These are phyloP conservation scores for Pouteria campechiana DNA, from an alignment of 179 eudicot species.

Conservation along the genomic window DNA sequence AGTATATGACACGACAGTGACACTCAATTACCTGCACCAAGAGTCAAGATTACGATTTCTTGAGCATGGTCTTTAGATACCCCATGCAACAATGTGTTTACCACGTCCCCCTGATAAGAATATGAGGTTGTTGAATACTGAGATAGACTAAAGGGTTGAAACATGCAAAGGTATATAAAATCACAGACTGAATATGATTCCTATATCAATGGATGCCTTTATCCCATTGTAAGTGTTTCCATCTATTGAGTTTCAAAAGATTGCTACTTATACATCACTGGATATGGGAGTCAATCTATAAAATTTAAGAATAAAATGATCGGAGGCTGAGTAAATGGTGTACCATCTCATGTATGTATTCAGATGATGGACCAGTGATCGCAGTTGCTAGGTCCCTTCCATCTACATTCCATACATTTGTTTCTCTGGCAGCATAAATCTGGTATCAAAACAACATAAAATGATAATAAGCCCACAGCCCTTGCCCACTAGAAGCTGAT, in stretches of 20 bases:
- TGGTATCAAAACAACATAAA: not conserved
- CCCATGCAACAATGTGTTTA: not conserved
- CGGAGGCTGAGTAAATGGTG: not conserved
- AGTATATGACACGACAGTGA: not conserved
- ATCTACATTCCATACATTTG: constrained; percentile 4
- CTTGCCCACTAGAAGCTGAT: too few relatives aligned
- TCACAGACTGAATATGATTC: not conserved
- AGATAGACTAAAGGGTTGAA: not conserved
- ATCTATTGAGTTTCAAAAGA: not conserved
- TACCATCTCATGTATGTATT: constrained; percentile 6
- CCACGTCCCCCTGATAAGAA: constrained; percentile 3
- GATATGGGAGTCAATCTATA: not conserved
- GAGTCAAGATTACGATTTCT: constrained; percentile 5
- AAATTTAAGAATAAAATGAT: not conserved
- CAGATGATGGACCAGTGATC: not conserved
- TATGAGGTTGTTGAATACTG: too few relatives aligned
- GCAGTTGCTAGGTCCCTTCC: constrained; percentile 9
- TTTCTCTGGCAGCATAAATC: constrained; percentile 11
- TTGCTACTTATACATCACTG: too few relatives aligned
- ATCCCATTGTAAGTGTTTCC: not conserved
- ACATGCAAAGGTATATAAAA: not conserved
- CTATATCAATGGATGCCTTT: not conserved
- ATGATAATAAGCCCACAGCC: not conserved
- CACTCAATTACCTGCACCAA: constrained; percentile 12
- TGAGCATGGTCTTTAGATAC: constrained; percentile 3